phyloP scores from a whole-genome alignment of 1,284 basidiomycete species.

The Leccinum pachyderme region DNA sequence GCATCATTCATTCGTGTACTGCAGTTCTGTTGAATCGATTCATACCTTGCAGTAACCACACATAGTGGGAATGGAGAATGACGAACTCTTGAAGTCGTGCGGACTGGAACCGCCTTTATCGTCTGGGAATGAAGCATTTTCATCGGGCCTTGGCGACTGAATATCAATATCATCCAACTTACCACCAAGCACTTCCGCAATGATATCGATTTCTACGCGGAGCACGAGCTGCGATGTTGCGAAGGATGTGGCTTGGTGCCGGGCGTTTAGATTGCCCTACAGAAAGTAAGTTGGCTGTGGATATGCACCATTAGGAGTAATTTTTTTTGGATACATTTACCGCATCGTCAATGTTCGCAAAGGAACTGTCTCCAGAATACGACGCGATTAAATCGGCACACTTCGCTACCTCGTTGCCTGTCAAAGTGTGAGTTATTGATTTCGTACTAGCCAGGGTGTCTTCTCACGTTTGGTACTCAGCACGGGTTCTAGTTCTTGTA shows the following conservation, averaged over 20 bases:
- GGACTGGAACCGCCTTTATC: slow-evolving; percentile 70
- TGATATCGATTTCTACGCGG: slow-evolving; percentile 58
- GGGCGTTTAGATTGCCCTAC: slow-evolving; percentile 64
- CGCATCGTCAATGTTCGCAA: slow-evolving; percentile 64
- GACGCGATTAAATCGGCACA: slow-evolving; percentile 48
- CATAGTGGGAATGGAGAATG: slow-evolving; percentile 79
- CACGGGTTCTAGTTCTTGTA: slow-evolving; percentile 56
- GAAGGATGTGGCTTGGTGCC: slow-evolving; percentile 59
- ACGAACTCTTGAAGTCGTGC: slow-evolving; percentile 78
- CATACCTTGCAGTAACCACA: slow-evolving; percentile 79
- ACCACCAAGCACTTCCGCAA: slow-evolving; percentile 66
- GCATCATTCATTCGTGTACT: slow-evolving; percentile 4
- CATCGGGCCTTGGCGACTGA: not conserved
- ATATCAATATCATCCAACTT: slow-evolving; percentile 19
- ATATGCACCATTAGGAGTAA: not conserved
- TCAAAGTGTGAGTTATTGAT: slow-evolving; percentile 8
- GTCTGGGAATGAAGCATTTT: slow-evolving; percentile 38
- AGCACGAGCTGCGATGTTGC: slow-evolving; percentile 54
- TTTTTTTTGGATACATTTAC: slow-evolving; percentile 50
- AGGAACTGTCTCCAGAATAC: slow-evolving; percentile 49
- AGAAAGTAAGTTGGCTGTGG: slow-evolving; percentile 6
- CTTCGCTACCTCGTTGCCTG: slow-evolving; percentile 60
- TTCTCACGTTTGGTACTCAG: slow-evolving; percentile 61
- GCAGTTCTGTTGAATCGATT: not conserved
- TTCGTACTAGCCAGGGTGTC: not conserved